Base-by-base conservation (phyloP, 2,329 filamentous ascomycete species). In the Thermoascus crustaceus region DNA sequence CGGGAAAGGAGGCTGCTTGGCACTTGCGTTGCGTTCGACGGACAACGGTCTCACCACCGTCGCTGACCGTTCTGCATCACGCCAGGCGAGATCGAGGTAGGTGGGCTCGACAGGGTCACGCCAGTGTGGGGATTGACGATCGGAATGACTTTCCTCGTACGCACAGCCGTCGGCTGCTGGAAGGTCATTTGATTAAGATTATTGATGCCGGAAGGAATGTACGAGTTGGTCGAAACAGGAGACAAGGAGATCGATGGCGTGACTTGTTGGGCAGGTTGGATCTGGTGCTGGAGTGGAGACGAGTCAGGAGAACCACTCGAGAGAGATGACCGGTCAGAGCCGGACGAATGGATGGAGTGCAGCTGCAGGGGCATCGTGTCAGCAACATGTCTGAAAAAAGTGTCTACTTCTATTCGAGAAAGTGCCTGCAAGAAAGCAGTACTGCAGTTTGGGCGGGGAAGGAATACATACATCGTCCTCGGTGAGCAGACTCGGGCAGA, bases 111-210 rank as follows among this genome's bases (percentile, higher is more conserved):
- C 71, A 95, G 82, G 55, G 78, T 76, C 61, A 87, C 79, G 55
- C 91, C 87, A 38, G 89, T 95, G 49, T 77, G 84, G 36, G 91
- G 91, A 72, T 98, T 94, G 65, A 96, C 85, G 60, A 98, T 98
- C 40, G 89, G 89, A 49, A 96, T 96, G 55, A 91, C 86, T 63
- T 95, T 96, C 64, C 87, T 85, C 39, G 82, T 78, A 49, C 91
- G 85, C 45, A 88, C 85, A 43, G 88, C 85, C 43, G 88, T 75
- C 42, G 88, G 86, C 70, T 95, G 89, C 66, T 94, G 86, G 44
- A 93, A 72, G 69, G 94, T 95, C 51, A 89, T 71, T 64, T 78
- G 77, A 52, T 78, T 81, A 48, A 57, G 45, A 61, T 67, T 72
- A 53, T 76, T 83, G 50, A 71, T 69, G 52, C 80, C 81, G 19